phyloP scores from a whole-genome alignment of 2,329 filamentous ascomycete genomes.

The Sarocladiaceae sp. region DNA sequence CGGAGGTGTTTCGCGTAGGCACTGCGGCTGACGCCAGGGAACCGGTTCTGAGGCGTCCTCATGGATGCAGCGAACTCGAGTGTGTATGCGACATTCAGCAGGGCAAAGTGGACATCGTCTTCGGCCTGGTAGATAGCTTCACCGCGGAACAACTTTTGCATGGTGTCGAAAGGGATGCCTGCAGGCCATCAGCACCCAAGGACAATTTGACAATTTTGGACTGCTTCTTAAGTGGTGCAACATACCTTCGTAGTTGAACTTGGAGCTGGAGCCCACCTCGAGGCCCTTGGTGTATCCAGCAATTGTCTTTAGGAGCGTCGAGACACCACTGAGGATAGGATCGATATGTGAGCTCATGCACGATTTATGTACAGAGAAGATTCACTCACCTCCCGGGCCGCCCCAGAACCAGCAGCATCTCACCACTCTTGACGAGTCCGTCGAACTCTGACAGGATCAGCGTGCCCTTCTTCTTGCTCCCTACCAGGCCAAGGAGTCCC shows the following conservation, averaged over 20 bases:
- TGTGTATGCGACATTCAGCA: constrained; percentile 56
- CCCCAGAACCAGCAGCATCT: constrained; percentile 32
- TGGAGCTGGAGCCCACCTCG: constrained; percentile 59
- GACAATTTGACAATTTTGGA: no score
- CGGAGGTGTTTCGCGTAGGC: neutral
- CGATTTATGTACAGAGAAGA: constrained; percentile 42
- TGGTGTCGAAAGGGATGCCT: constrained; percentile 21
- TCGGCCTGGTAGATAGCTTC: constrained; percentile 59
- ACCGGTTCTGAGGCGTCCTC: constrained; percentile 50
- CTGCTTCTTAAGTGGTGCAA: constrained; percentile 26
- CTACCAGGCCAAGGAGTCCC: constrained; percentile 19
- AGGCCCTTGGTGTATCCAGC: constrained; percentile 67
- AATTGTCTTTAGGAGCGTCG: constrained; percentile 47
- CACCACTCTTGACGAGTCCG: constrained; percentile 56
- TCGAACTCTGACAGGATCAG: constrained; percentile 46
- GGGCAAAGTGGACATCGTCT: constrained; percentile 55
- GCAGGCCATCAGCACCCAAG: constrained; percentile 41
- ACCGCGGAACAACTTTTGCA: constrained; percentile 38
- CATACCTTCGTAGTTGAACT: constrained; percentile 75
- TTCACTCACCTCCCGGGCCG: constrained; percentile 62
- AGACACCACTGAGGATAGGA: constrained; percentile 35
- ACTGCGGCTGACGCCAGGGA: neutral
- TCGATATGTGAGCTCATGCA: neutral
- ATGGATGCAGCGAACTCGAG: constrained; percentile 55
- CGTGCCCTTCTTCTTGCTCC: constrained; percentile 23